Conservation (phyloP, 257 asterid genomes). For the Primulina eburnea region DNA sequence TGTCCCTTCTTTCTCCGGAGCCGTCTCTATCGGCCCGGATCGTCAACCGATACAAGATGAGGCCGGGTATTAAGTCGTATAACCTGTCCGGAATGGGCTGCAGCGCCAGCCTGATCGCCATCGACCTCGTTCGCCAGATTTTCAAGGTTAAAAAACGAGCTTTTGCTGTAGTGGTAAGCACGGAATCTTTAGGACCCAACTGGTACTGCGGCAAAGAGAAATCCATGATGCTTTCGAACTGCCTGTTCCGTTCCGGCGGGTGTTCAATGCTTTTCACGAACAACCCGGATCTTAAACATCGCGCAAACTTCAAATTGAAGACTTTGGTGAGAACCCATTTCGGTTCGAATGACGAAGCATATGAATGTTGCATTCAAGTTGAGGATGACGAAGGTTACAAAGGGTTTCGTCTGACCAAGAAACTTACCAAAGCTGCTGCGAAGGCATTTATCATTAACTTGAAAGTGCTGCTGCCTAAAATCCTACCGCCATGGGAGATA, state of each 20-base stretch:
- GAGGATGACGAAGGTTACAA: slow-evolving; percentile 29
- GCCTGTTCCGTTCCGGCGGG: slow-evolving; percentile 41
- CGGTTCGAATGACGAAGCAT: slow-evolving; percentile 35
- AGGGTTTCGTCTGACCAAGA: slow-evolving; percentile 35
- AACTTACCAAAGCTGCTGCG: slow-evolving; percentile 27
- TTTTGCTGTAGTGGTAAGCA: slow-evolving; percentile 32
- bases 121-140: slow-evolving; percentile 31
- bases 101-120: slow-evolving; percentile 37
- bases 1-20: slow-evolving; percentile 28
- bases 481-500: slow-evolving; percentile 31
- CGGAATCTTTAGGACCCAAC: slow-evolving; percentile 32
- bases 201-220: slow-evolving; percentile 42
- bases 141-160: slow-evolving; percentile 25
- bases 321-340: slow-evolving; percentile 30
- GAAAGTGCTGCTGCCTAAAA: slow-evolving; percentile 27
- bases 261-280: slow-evolving; percentile 41
- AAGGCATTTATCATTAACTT: slow-evolving; percentile 24
- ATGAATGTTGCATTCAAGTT: slow-evolving; percentile 34
- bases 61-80: slow-evolving; percentile 28
- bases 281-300: slow-evolving; percentile 14
- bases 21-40: slow-evolving; percentile 33
- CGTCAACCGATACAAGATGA: slow-evolving; percentile 37
- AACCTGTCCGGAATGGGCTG: slow-evolving; percentile 49
- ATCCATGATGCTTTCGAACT: slow-evolving; percentile 40
- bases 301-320: slow-evolving; percentile 29